Evolutionary conservation across 1,139 yeast genomes (phyloP).

Genomic region (Neolecta irregularis): DNA sequence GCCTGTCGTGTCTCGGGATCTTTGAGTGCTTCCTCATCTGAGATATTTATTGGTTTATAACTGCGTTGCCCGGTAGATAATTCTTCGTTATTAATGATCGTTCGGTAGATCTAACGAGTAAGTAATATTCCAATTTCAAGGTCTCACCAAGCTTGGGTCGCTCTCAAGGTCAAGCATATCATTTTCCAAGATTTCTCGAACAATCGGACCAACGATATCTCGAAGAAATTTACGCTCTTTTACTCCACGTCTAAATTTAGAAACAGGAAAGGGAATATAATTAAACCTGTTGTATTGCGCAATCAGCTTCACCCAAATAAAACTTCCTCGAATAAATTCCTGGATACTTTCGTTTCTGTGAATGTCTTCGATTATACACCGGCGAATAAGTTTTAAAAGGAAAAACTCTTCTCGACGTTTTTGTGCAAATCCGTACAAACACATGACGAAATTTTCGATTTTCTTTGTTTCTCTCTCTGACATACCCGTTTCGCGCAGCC

Average conservation of each 20-base stretch:
- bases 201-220: conserved; percentile 38
- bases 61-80: conserved; percentile 27
- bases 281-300: conserved; percentile 26
- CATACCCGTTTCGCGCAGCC: conserved; percentile 13
- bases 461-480: conserved; percentile 21
- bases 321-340: conserved; percentile 22
- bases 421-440: conserved; percentile 32
- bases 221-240: conserved; percentile 45
- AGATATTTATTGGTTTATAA: conserved; percentile 32
- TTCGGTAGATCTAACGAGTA: conserved; percentile 27
- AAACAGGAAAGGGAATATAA: background rate
- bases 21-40: conserved; percentile 61
- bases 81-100: conserved; percentile 35
- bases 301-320: conserved; percentile 37
- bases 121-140: conserved; percentile 21
- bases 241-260: conserved; percentile 33
- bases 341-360: conserved; percentile 19
- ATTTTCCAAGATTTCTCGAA: conserved; percentile 35
- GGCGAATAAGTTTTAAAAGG: conserved; percentile 43
- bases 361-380: conserved; percentile 36
- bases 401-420: conserved; percentile 58
- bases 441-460: conserved; percentile 35
- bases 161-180: conserved; percentile 58
- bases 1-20: conserved; percentile 52
- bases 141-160: conserved; percentile 42